Conservation (phyloP, 2,329 filamentous ascomycete species). For the Coleophoma crateriformis region DNA sequence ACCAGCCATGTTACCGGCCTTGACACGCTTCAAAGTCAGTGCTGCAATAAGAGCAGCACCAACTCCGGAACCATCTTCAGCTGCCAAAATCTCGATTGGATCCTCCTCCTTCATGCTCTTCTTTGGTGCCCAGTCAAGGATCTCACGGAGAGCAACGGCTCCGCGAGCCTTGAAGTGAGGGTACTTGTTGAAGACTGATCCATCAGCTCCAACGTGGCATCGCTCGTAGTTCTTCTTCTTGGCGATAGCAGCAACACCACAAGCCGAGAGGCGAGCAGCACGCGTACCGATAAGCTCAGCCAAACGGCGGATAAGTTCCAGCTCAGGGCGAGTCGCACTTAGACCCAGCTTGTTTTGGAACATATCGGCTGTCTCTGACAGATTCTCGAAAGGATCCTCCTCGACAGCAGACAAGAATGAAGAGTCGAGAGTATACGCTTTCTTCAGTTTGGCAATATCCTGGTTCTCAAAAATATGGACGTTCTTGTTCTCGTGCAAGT, state of each 20-base stretch:
- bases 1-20: constrained; percentile 57
- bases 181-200: constrained; percentile 98
- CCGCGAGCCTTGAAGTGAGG: constrained; percentile 95
- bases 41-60: constrained; percentile 90
- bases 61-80: constrained; percentile 96
- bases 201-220: constrained; percentile 94
- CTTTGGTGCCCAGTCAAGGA: constrained; percentile 86
- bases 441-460: constrained; percentile 73
- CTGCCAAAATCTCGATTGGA: constrained; percentile 79
- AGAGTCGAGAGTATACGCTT: constrained; percentile 84
- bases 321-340: constrained; percentile 66
- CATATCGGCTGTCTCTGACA: constrained; percentile 80
- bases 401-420: constrained; percentile 93
- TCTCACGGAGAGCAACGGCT: constrained; percentile 84
- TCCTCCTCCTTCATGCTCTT: constrained; percentile 67
- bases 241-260: constrained; percentile 92
- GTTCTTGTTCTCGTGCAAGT: constrained; percentile 74
- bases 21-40: constrained; percentile 58
- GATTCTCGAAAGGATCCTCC: constrained; percentile 94
- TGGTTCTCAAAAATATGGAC: constrained; percentile 77
- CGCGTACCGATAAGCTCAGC: constrained; percentile 94
- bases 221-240: constrained; percentile 87
- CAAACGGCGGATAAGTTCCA: constrained; percentile 82
- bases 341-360: constrained; percentile 75
- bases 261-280: constrained; percentile 86